Base-by-base conservation (phyloP, 306 rosid species). In the Vicia faba region DNA sequence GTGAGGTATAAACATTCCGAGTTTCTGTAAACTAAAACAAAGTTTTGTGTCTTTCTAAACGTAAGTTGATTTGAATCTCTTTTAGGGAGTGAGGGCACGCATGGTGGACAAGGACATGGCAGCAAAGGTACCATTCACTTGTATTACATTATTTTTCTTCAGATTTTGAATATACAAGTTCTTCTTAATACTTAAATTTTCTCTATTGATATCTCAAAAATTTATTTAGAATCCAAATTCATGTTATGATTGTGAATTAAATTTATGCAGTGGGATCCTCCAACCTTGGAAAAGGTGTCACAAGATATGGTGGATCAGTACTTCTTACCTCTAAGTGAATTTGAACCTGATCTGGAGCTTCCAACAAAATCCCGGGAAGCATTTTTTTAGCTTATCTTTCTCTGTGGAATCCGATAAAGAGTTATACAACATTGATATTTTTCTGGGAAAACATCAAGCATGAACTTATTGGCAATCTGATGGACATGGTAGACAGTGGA, bases 231-330 rank as follows among this genome's bases (percentile, higher is more conserved):
- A 35, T 65, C 28, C 66, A 59, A 53, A 28, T 49, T 60, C 28
- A 55, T 54, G 33, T 13, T 48, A 13, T 55, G 48, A 13, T 64
- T 58, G 11, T 55, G 16, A 40, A 59, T 68, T 58, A 12, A 61
- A 76, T 45, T 68, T 66, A 49, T 81, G 75, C 96, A 89, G 96
- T 89, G 98, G 98, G 83, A 92, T 83, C 98, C 98, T 77, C 96
- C 96, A n/a, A 89, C 76, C 16, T 70, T 92, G 74, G 96, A 86
- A 38, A 82, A 75, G 79, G 96, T 92, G 46, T 83, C 93, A 43
- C 44, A 71, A 70, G 96, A 89, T 65, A 84, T 89, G 98, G 96
- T 92, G 73, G 87, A 81, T 66, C 86, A 75, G 13, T 92, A 85
- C 82, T 92, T 92, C 70, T 80, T 76, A 71, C 89, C 85, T 50